Evolutionary conservation across 2,329 filamentous ascomycete species (phyloP).

Genomic region (Stenocarpella maydis): DNA sequence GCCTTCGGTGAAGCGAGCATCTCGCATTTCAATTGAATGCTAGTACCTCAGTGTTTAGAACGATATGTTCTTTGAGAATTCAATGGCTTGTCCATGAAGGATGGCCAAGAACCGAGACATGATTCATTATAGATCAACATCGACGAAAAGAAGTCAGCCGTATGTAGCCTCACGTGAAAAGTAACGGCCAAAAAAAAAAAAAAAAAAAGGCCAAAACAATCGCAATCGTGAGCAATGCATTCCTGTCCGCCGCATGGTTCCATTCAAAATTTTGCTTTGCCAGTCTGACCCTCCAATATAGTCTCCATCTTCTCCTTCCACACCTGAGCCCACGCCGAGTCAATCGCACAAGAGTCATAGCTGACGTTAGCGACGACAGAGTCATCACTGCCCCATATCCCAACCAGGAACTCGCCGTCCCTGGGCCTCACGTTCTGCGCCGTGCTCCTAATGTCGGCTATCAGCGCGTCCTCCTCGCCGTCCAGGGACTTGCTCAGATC

Average conservation of each 20-base stretch:
- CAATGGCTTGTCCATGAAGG: too few relatives aligned
- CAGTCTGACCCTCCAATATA: background rate
- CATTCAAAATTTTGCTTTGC: conserved; percentile 19
- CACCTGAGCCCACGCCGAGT: conserved; percentile 23
- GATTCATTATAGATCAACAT: too few relatives aligned
- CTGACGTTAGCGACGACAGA: conserved; percentile 21
- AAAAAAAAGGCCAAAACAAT: too few relatives aligned
- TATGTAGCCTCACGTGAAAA: background rate
- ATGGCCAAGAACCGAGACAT: too few relatives aligned
- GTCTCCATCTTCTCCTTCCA: conserved; percentile 27
- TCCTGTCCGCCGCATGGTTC: background rate
- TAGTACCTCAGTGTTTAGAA: too few relatives aligned
- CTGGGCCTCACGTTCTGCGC: conserved; percentile 29
- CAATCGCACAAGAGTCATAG: conserved; percentile 31
- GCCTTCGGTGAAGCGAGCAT: too few relatives aligned
- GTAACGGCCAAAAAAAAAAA: background rate
- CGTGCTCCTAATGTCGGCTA: conserved; percentile 21
- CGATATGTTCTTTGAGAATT: too few relatives aligned
- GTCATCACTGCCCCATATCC: conserved; percentile 26
- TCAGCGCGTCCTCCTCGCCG: background rate
- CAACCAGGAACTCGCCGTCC: conserved; percentile 32
- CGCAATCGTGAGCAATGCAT: background rate
- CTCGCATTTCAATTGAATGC: too few relatives aligned
- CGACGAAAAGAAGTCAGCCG: too few relatives aligned
- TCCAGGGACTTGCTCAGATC: conserved; percentile 17